Evolutionary conservation across 2,329 filamentous ascomycete species (phyloP).

Genomic region (Catunica adiposa): DNA sequence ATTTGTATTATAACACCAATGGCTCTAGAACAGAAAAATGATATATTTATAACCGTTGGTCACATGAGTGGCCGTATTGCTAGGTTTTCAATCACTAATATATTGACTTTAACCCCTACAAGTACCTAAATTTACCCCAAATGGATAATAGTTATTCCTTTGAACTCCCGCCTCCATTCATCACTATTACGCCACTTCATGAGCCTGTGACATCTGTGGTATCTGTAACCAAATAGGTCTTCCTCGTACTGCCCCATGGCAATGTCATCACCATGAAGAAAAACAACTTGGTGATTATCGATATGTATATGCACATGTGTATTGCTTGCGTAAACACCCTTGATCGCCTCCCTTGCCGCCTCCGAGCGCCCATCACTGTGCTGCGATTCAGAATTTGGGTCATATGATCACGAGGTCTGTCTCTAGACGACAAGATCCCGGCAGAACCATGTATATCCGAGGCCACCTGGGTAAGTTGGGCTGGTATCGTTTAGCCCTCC

Average conservation of each 20-base stretch:
- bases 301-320: not conserved
- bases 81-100: not conserved
- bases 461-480: conserved; percentile 1
- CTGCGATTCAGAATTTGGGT: not conserved
- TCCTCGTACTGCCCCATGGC: not conserved
- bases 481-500: not conserved
- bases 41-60: not conserved
- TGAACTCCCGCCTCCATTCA: not conserved
- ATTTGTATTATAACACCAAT: not conserved
- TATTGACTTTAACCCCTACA: not conserved
- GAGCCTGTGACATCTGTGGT: not conserved
- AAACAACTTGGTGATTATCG: no score
- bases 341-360: not conserved
- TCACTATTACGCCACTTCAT: not conserved
- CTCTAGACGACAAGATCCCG: conserved; percentile 14
- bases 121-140: not conserved
- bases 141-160: not conserved
- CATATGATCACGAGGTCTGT: conserved; percentile 10
- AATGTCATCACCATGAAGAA: no score
- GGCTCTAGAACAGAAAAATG: not conserved
- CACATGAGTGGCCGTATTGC: not conserved
- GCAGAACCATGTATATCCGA: conserved; percentile 12
- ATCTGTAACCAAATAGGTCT: not conserved
- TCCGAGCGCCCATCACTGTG: not conserved
- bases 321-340: not conserved